phyloP scores from a whole-genome alignment of 495 filamentous ascomycete species.

The Aspergillus wentii region DNA sequence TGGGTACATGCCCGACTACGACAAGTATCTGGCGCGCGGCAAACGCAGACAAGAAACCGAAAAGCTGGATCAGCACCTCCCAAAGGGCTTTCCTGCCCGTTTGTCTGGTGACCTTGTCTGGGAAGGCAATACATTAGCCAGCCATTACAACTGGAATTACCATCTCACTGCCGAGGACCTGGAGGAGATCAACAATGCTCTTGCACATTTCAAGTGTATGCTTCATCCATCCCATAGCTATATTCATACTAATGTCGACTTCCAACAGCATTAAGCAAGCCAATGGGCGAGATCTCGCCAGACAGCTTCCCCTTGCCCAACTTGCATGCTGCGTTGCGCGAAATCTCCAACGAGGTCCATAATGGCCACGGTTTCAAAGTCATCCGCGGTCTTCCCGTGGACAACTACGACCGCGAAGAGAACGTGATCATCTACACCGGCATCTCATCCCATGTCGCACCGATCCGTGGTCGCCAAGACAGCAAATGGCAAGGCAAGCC shows the following conservation, averaged over 20 bases:
- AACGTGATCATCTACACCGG: conserved; percentile 59
- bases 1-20: too few relatives aligned
- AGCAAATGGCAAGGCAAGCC: not conserved
- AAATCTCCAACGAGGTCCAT: conserved; percentile 43
- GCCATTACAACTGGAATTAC: conserved; percentile 47
- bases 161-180: conserved; percentile 38
- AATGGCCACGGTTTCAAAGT: conserved; percentile 53
- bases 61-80: conserved; percentile 27
- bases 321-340: conserved; percentile 33
- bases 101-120: conserved; percentile 45
- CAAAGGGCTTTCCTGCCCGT: conserved; percentile 40
- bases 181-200: conserved; percentile 45
- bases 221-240: too few relatives aligned
- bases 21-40: too few relatives aligned
- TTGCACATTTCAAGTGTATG: conserved; percentile 47
- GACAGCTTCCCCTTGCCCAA: conserved; percentile 52
- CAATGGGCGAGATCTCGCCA: conserved; percentile 39
- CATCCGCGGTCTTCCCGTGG: conserved; percentile 45
- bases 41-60: too few relatives aligned
- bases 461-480: conserved; percentile 53
- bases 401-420: conserved; percentile 41
- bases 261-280: conserved; percentile 26
- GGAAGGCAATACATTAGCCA: conserved; percentile 42
- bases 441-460: conserved; percentile 53
- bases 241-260: not conserved